Evolutionary conservation across 164 flowering plant genomes (phyloP).

Genomic region (Annona cherimola): DNA sequence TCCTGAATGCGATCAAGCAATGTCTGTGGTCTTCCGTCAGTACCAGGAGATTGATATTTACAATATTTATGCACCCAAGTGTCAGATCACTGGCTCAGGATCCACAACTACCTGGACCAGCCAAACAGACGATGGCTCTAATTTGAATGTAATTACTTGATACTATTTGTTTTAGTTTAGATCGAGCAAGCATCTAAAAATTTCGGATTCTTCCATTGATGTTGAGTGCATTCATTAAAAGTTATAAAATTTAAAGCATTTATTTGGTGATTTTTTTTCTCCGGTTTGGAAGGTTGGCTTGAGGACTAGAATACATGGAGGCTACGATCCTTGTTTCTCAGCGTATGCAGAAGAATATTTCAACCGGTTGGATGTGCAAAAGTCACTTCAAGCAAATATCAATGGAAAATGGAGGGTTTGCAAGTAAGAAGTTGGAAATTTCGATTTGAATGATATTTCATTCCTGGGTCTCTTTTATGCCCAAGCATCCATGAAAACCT

Average conservation of each 20-base stretch:
- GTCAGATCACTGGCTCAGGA: constrained; percentile 21
- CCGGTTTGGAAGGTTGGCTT: constrained; percentile 1
- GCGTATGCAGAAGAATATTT: constrained; percentile 41
- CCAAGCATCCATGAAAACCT: no score
- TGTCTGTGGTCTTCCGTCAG: constrained; percentile 24
- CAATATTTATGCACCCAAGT: constrained; percentile 57
- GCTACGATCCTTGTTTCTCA: constrained; percentile 62
- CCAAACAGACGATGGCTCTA: background rate
- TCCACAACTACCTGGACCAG: background rate
- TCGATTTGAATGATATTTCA: no score
- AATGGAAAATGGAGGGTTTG: constrained; percentile 38
- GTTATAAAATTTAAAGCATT: no score
- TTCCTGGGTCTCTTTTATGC: no score
- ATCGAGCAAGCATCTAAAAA: no score
- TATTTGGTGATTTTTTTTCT: background rate
- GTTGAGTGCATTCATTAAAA: no score
- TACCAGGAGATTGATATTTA: constrained; percentile 60
- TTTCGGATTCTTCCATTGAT: no score
- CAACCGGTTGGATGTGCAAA: constrained; percentile 51
- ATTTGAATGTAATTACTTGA: background rate
- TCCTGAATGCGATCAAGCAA: constrained; percentile 27
- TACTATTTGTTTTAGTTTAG: background rate
- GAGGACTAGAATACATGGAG: constrained; percentile 39
- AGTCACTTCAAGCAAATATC: constrained; percentile 41
- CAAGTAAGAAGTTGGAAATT: constrained; percentile 58